Conservation (phyloP, 768 basidiomycete species). For the Lactarius indigo region DNA sequence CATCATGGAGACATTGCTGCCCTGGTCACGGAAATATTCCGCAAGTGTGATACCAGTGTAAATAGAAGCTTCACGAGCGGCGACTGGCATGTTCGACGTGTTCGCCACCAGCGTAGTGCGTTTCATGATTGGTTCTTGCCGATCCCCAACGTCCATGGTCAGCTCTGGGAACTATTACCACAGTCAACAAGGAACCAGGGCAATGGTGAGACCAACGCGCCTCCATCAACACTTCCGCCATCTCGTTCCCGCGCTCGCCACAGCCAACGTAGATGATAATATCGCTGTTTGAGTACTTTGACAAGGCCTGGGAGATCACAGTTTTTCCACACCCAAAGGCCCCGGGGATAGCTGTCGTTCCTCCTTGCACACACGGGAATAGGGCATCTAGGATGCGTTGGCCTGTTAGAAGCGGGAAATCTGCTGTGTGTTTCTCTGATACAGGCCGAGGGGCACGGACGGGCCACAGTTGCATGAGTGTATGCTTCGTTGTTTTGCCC, state of each 20-base stretch:
- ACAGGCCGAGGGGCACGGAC: conserved; percentile 96
- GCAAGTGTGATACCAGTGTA: conserved; percentile 99
- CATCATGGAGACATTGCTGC: conserved; percentile 98
- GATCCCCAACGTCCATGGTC: conserved; percentile 86
- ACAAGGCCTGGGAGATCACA: conserved; percentile 96
- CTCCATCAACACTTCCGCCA: conserved; percentile 99
- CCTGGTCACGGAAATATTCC: conserved; percentile 99
- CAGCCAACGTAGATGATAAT: conserved; percentile 99
- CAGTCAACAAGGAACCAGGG: conserved; percentile 23
- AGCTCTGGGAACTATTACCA: conserved; percentile 72
- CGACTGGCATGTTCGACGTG: conserved; percentile 99
- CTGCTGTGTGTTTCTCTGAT: conserved; percentile 91
- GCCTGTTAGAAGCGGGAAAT: conserved; percentile 89
- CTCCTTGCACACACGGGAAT: conserved; percentile 98
- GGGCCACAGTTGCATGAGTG: conserved; percentile 98
- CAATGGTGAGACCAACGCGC: conserved; percentile 37
- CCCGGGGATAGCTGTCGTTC: conserved; percentile 96
- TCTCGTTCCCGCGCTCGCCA: conserved; percentile 98
- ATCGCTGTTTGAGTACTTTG: conserved; percentile 98
- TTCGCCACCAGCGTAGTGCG: conserved; percentile 98
- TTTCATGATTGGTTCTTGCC: conserved; percentile 99
- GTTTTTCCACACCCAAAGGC: conserved; percentile 99
- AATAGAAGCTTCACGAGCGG: conserved; percentile 98
- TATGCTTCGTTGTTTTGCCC: conserved; percentile 88
- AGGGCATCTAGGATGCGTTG: conserved; percentile 96